A percentile compares a stretch with the other conserved stretches of the same genome.
phyloP scores from a whole-genome alignment of 441 rosid genomes.

The Manihot esculenta region DNA sequence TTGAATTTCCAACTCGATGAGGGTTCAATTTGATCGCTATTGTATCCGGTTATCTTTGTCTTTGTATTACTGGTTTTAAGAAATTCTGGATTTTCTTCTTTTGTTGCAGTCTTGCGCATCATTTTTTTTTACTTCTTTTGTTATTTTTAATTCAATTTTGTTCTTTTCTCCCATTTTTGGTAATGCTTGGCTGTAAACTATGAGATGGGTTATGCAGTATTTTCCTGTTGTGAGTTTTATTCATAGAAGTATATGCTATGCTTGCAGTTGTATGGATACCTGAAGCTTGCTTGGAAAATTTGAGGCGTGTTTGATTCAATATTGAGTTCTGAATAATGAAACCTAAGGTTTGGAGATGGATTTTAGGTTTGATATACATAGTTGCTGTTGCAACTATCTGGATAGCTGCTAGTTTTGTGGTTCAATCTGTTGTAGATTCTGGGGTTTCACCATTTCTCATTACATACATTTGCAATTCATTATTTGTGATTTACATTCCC shows the following conservation, averaged over 20 bases:
- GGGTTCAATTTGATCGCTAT: too few species aligned
- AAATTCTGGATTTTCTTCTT: too few species aligned
- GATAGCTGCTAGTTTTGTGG: slow-evolving; percentile 96
- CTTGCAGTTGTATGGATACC: slow-evolving; percentile 14
- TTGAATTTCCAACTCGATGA: too few species aligned
- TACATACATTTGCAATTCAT: slow-evolving; percentile 89
- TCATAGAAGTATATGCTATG: slow-evolving; percentile 3
- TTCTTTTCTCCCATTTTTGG: slow-evolving; percentile 20
- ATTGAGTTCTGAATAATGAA: slow-evolving; percentile 43
- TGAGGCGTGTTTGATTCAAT: neutral
- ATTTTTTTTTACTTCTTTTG: neutral
- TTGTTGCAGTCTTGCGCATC: too few species aligned
- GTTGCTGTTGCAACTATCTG: slow-evolving; percentile 83
- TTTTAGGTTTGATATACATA: slow-evolving; percentile 68
- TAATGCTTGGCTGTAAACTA: slow-evolving; percentile 10
- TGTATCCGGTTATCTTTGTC: too few species aligned
- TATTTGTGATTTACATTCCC: slow-evolving; percentile 82
- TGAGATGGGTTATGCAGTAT: slow-evolving; percentile 20
- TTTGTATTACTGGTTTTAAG: too few species aligned
- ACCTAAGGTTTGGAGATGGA: slow-evolving; percentile 70
- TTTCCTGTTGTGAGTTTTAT: neutral
- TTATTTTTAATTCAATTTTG: neutral
- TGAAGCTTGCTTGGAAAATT: slow-evolving; percentile 21
- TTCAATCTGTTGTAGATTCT: slow-evolving; percentile 87
- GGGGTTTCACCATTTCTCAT: slow-evolving; percentile 93